Percentiles rank a stretch among this genome's conserved stretches.
phyloP scores from a whole-genome alignment of 352 stramenopile species.

The Globisporangium nagaii region DNA sequence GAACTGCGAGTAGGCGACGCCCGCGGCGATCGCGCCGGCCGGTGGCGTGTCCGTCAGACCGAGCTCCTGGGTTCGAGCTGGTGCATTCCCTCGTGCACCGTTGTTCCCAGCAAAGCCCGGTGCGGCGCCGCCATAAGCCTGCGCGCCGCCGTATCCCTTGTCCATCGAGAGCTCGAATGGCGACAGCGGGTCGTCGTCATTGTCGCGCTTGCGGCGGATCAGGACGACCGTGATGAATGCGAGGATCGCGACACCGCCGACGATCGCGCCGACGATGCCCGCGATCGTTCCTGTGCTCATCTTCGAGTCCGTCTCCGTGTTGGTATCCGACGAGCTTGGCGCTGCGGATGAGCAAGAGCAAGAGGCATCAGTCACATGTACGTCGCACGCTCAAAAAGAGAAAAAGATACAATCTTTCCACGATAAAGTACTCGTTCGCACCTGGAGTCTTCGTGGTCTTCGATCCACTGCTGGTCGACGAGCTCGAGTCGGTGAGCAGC shows the following conservation, averaged over 20 bases:
- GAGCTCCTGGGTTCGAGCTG: constrained; percentile 8
- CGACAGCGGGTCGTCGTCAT: constrained; percentile 72
- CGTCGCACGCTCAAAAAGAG: no score
- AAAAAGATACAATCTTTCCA: no score
- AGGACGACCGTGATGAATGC: constrained; percentile 49
- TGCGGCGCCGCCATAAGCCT: constrained; percentile 38
- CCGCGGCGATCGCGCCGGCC: constrained; percentile 31
- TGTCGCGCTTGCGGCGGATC: constrained; percentile 46
- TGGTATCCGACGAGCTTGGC: constrained; percentile 2
- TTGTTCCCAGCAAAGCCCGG: constrained; percentile 11
- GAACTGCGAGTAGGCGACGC: constrained; percentile 67
- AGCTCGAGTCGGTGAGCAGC: no score
- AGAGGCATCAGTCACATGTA: no score
- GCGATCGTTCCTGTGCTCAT: constrained; percentile 71
- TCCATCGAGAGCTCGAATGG: constrained; percentile 84
- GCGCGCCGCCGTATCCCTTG: constrained; percentile 57
- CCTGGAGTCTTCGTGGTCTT: constrained; percentile 6
- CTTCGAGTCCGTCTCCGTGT: constrained; percentile 21
- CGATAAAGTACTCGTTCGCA: no score
- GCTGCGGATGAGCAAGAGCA: constrained; percentile 4
- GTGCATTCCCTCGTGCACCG: constrained; percentile 18
- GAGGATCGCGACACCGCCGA: constrained; percentile 52
- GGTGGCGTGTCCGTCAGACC: constrained; percentile 31
- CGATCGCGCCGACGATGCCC: constrained; percentile 62
- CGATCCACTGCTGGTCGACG: constrained; percentile 1